Evolutionary conservation across 345 rosid genomes (phyloP).

Genomic region (Angophora floribunda): DNA sequence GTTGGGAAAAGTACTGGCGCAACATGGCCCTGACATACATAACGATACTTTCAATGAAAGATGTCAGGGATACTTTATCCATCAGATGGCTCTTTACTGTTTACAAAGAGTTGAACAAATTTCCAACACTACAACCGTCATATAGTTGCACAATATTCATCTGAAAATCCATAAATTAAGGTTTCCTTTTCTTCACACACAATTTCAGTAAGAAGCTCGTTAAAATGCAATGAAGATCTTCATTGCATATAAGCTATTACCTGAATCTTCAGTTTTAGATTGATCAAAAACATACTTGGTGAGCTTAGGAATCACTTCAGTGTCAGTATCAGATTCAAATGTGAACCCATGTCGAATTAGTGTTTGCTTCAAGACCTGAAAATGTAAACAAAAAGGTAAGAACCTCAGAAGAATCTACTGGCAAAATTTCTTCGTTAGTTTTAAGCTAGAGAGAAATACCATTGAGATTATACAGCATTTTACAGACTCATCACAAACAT

Average conservation of each 20-base stretch:
- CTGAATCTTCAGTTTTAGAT: conserved; percentile 53
- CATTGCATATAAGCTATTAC: background rate
- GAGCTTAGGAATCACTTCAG: conserved; percentile 98
- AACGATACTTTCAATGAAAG: background rate
- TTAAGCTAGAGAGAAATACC: background rate
- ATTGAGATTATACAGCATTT: background rate
- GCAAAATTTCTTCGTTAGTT: background rate
- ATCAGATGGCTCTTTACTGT: background rate
- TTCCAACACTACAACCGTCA: background rate
- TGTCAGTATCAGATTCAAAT: conserved; percentile 94
- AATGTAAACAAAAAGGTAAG: background rate
- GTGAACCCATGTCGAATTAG: conserved; percentile 82
- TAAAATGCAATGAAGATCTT: background rate
- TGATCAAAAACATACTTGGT: conserved; percentile 91
- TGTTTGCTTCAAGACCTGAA: conserved; percentile 77
- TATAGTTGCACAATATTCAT: background rate
- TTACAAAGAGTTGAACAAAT: background rate
- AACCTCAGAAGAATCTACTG: background rate
- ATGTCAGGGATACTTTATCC: background rate
- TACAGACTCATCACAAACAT: background rate
- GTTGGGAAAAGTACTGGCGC: background rate
- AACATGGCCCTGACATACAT: background rate
- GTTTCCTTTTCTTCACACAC: background rate
- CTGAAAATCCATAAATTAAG: background rate
- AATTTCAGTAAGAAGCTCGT: background rate